Conservation (phyloP, 257 asterid species). For the Solanum sejunctum region DNA sequence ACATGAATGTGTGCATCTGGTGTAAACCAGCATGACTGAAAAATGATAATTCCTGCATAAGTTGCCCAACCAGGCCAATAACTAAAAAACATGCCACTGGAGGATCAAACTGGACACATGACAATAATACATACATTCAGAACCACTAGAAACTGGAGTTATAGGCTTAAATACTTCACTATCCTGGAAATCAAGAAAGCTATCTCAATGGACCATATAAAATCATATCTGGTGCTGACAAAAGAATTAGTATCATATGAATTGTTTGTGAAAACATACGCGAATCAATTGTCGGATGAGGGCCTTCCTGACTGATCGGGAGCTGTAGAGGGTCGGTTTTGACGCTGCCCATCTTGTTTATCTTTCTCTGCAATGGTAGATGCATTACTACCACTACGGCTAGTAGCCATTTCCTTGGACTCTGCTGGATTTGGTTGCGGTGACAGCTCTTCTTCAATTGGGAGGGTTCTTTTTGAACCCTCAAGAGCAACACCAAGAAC, state of each 20-base stretch:
- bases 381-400: constrained; percentile 37
- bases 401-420: constrained; percentile 42
- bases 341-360: constrained; percentile 26
- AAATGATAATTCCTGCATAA: not conserved
- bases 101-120: not conserved
- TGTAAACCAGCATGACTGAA: not conserved
- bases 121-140: not conserved
- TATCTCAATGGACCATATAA: not conserved
- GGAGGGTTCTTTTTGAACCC: constrained; percentile 92
- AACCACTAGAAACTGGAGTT: not conserved
- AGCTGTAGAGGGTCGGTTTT: constrained; percentile 13
- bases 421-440: constrained; percentile 25
- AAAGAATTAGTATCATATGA: not conserved
- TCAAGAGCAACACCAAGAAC: constrained; percentile 96
- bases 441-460: constrained; percentile 59
- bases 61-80: not conserved
- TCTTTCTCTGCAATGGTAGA: constrained; percentile 36
- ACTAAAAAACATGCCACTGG: not conserved
- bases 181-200: not conserved
- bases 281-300: not conserved
- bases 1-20: not conserved
- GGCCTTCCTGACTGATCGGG: constrained; percentile 13
- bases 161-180: not conserved
- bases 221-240: not conserved
- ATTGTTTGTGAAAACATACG: not conserved